Evolutionary conservation across 1,139 yeast genomes (phyloP).

Genomic region (Pichia sp.): DNA sequence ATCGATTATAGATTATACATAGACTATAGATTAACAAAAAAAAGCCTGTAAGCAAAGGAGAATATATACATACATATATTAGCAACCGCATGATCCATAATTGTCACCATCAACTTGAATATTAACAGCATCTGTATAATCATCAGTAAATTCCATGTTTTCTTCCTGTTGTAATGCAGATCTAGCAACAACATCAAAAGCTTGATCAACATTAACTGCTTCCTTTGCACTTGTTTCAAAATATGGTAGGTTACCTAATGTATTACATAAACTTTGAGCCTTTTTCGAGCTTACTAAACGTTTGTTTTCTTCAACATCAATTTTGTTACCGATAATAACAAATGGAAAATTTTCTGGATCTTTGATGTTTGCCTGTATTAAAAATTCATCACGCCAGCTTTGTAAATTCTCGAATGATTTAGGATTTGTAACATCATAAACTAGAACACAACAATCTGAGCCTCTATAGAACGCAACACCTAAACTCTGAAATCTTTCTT

Average conservation of each 20-base stretch:
- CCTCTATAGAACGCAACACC: conserved; percentile 98
- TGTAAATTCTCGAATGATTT: conserved; percentile 86
- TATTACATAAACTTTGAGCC: conserved; percentile 79
- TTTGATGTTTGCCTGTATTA: conserved; percentile 85
- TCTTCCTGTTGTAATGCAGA: conserved; percentile 92
- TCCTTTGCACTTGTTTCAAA: conserved; percentile 95
- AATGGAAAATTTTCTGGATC: conserved; percentile 96
- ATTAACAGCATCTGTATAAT: conserved; percentile 92
- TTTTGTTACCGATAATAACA: conserved; percentile 88
- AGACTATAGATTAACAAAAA: not conserved
- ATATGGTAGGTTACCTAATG: conserved; percentile 84
- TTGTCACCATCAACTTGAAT: conserved; percentile 83
- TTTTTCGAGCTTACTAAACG: conserved; percentile 77
- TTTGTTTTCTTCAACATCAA: conserved; percentile 89
- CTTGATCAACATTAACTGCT: conserved; percentile 88
- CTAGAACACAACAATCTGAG: conserved; percentile 95
- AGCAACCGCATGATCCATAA: conserved; percentile 69
- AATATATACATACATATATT: not conserved
- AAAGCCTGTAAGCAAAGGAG: not conserved
- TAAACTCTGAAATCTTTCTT: conserved; percentile 90
- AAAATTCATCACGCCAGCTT: conserved; percentile 92
- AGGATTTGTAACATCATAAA: conserved; percentile 89
- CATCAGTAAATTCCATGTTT: conserved; percentile 74
- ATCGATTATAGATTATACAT: not conserved
- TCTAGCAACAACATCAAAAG: conserved; percentile 92